Percentiles rank a stretch among this genome's conserved stretches.
Conservation (phyloP, 2,329 filamentous ascomycete species). For the Diaporthe destruens region DNA sequence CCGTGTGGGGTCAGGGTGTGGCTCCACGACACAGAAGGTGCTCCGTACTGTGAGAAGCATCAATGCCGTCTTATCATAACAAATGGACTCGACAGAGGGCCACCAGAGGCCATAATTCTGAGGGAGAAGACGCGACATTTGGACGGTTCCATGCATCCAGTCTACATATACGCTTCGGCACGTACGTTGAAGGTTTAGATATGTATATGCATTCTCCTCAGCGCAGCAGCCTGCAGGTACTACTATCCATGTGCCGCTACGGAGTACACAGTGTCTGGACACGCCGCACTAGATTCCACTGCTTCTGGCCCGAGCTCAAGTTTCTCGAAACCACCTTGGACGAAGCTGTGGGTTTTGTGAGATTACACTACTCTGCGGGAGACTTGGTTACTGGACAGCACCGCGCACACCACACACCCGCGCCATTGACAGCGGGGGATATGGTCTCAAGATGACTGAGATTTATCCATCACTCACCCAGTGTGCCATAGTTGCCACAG, state of each 20-base stretch:
- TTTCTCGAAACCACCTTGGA: slow-evolving; percentile 36
- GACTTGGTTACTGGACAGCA: background rate
- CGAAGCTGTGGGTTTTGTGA: slow-evolving; percentile 21
- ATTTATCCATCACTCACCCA: slow-evolving; percentile 89
- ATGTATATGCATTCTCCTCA: background rate
- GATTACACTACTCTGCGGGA: slow-evolving; percentile 10
- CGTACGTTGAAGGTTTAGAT: background rate
- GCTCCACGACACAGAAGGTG: slow-evolving; percentile 5
- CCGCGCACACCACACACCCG: background rate
- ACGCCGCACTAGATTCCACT: background rate
- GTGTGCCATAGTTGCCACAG: slow-evolving; percentile 86
- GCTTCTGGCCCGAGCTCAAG: slow-evolving; percentile 36
- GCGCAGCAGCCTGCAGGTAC: background rate
- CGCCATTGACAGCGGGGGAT: slow-evolving; percentile 16
- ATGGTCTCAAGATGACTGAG: slow-evolving; percentile 73
- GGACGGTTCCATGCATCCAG: background rate
- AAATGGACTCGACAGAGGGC: background rate
- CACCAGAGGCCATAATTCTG: background rate
- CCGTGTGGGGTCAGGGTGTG: slow-evolving; percentile 19
- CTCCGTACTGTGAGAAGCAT: background rate
- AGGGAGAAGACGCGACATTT: background rate
- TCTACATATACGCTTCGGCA: background rate
- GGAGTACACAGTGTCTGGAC: background rate
- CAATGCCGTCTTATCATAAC: background rate
- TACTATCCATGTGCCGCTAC: background rate